phyloP scores from a whole-genome alignment of 371 early-diverging fungal genomes.

The Lichtheimia ramosa region DNA sequence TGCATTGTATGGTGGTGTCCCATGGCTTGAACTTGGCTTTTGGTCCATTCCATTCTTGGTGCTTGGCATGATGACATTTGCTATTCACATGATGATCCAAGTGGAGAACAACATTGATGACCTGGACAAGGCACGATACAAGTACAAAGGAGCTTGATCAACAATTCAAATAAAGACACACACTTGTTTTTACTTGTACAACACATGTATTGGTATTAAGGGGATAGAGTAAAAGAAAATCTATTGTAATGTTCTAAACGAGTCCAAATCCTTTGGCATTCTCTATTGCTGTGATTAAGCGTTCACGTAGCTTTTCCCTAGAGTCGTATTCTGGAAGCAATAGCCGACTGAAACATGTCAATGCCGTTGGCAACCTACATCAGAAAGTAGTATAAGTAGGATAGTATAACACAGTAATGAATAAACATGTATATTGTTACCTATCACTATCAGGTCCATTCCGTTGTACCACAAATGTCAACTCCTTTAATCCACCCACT shows the following conservation, averaged over 20 bases:
- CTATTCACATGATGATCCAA: constrained; percentile 31
- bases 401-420: too few relatives aligned
- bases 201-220: neutral
- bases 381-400: too few relatives aligned
- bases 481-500: constrained; percentile 74
- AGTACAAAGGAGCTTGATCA: constrained; percentile 36
- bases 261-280: constrained; percentile 98
- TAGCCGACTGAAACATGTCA: constrained; percentile 95
- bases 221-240: neutral
- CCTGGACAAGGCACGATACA: constrained; percentile 38
- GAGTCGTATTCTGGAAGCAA: constrained; percentile 92
- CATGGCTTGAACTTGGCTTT: constrained; percentile 24
- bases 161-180: too few relatives aligned
- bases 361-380: constrained; percentile 75
- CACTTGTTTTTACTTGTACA: neutral
- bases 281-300: constrained; percentile 91
- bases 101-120: constrained; percentile 32
- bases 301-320: constrained; percentile 81
- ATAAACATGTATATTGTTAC: constrained; percentile 10
- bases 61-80: constrained; percentile 15
- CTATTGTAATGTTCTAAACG: constrained; percentile 45
- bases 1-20: constrained; percentile 13
- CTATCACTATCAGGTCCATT: constrained; percentile 93
- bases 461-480: constrained; percentile 88
- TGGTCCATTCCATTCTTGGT: constrained; percentile 33